Base-by-base conservation (phyloP, 1,284 basidiomycete species). In the Pseudozyma tsukubaensis region DNA sequence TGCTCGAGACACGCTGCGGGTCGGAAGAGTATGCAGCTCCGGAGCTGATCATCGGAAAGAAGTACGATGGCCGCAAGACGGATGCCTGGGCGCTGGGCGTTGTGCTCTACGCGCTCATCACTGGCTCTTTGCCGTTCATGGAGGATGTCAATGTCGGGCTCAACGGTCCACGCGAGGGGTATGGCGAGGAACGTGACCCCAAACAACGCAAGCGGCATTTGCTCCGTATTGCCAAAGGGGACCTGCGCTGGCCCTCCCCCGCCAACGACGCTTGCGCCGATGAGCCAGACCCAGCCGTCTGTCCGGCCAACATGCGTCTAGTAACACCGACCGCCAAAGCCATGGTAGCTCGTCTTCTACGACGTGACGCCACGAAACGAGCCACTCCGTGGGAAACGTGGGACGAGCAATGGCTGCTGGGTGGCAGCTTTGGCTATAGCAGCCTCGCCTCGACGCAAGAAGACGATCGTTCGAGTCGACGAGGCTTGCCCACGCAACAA, bases 11-110 rank as follows among this genome's bases (percentile, higher is more conserved):
- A 1, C 89, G 94, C 1, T 97, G 94, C 83, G 94, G 94, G 4
- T 92, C 91, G 24, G 94, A 97, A 83, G 92, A 92, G 10, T 96
- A 95, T 83, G 93, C 94, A 1, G 93, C 93, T 8, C 94, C 94
- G 0, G 94, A 97, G 83, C 89, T 97, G 47, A 91, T 96, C 66
- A 90, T 92, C 84, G 89, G 89, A 19, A 88, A 88, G 60, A 83
- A 87, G 49, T 96, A 97, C 85, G 93, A 97, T 84, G 93, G 92
- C 0, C 88, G 92, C 9, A 88, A 91, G 82, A 95, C 93, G 54
- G 94, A 97, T 82, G 90, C 91, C 0, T 97, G 94, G 93, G 92
- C 93, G 2, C 90, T 92, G 67, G 93, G 93, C 0, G 91, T 94
- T 4, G 92, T 94, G 39, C 86, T 94, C 4, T 95, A 90, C 84